phyloP scores from a whole-genome alignment of 306 rosid genomes.

The Prunus persica region DNA sequence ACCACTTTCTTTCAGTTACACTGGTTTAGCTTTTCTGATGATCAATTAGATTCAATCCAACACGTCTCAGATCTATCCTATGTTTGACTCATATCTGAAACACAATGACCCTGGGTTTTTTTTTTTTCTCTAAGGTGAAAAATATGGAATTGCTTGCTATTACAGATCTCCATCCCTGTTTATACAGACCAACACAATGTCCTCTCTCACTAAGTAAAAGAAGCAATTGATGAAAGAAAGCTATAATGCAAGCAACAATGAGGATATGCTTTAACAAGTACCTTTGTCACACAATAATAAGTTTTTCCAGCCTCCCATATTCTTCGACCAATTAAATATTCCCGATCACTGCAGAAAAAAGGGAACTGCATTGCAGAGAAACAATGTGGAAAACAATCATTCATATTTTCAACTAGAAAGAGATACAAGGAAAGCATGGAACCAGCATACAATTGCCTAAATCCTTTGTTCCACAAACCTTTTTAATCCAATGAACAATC shows the following conservation, averaged over 20 bases:
- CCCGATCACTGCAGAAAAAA: constrained; percentile 98
- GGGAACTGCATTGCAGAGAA: constrained; percentile 67
- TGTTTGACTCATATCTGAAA: neutral
- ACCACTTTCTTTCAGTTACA: neutral
- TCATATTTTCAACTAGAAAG: constrained; percentile 7
- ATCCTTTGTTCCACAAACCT: constrained; percentile 51
- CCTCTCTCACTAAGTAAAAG: neutral
- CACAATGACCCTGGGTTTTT: neutral
- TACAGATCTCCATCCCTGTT: neutral
- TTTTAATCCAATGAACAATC: constrained; percentile 93
- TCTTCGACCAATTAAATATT: constrained; percentile 90
- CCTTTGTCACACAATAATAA: constrained; percentile 95
- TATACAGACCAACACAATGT: neutral
- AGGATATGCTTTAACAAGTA: constrained; percentile 27
- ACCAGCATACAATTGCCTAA: neutral
- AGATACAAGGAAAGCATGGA: neutral
- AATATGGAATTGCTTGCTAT: neutral
- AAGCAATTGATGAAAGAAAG: constrained; percentile 19
- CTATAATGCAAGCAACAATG: neutral
- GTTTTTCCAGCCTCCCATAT: constrained; percentile 94
- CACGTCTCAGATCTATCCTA: neutral
- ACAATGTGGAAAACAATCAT: constrained; percentile 27
- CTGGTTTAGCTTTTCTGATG: neutral
- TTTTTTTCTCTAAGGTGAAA: neutral
- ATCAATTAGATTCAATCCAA: neutral